Percentiles rank a stretch among this genome's conserved stretches.
These are phyloP conservation scores for Fusarium sterilihyphosum DNA, from an alignment of 2,329 filamentous ascomycete genomes.

Conservation along the genomic window DNA sequence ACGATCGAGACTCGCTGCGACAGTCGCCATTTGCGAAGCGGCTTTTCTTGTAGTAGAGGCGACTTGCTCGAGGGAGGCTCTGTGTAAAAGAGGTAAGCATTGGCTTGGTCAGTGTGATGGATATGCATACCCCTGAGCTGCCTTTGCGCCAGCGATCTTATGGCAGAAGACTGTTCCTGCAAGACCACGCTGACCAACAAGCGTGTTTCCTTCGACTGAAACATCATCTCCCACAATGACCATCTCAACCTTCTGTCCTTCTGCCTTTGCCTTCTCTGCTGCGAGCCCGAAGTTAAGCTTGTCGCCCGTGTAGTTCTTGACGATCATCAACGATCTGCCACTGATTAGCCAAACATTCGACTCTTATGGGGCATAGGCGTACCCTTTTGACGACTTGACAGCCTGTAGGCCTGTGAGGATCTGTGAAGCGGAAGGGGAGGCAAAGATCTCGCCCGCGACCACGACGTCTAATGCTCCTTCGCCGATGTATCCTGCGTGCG, in stretches of 20 bases:
- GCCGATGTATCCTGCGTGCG: slow-evolving; percentile 40
- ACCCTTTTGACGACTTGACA: slow-evolving; percentile 37
- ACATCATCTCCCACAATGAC: slow-evolving; percentile 41
- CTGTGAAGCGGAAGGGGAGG: slow-evolving; percentile 39
- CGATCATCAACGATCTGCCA: slow-evolving; percentile 35
- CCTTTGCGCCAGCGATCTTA: slow-evolving; percentile 40
- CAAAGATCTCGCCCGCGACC: slow-evolving; percentile 40
- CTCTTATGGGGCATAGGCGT: accelerated
- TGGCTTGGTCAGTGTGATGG: not conserved
- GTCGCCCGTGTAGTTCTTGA: slow-evolving; percentile 44
- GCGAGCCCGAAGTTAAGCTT: slow-evolving; percentile 45
- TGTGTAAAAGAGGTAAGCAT: slow-evolving; percentile 14
- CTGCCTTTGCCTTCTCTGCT: slow-evolving; percentile 44
- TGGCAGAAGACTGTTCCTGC: slow-evolving; percentile 40
- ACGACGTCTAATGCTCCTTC: slow-evolving; percentile 37
- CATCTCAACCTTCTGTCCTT: slow-evolving; percentile 38
- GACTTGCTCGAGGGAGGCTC: slow-evolving; percentile 33
- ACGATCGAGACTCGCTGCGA: slow-evolving; percentile 39
- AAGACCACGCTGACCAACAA: slow-evolving; percentile 40
- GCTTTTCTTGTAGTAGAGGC: slow-evolving; percentile 24
- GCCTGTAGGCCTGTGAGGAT: slow-evolving; percentile 34
- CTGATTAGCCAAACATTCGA: not conserved
- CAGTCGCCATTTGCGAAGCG: slow-evolving; percentile 40
- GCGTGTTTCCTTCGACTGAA: slow-evolving; percentile 36
- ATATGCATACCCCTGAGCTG: slow-evolving; percentile 32